phyloP scores from a whole-genome alignment of 1,139 yeast genomes.

The Pneumocystis sp. region DNA sequence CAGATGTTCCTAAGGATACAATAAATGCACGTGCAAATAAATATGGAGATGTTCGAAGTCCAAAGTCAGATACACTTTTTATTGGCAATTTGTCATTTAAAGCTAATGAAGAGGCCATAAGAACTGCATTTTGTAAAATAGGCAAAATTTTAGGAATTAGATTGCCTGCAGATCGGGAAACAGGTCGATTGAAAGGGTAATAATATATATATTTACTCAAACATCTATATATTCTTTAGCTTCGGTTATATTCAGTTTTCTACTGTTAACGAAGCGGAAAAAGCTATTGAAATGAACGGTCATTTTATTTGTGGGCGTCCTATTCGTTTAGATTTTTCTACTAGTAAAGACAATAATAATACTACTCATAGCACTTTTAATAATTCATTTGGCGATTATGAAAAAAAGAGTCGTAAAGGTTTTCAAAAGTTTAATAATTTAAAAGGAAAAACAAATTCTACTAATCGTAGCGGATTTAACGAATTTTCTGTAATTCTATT shows the following conservation, averaged over 20 bases:
- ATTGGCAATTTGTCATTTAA: constrained; percentile 90
- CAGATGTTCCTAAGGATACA: constrained; percentile 22
- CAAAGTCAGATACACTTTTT: constrained; percentile 89
- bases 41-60: constrained; percentile 78
- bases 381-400: not conserved
- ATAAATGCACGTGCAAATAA: constrained; percentile 64
- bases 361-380: not conserved
- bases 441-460: not conserved
- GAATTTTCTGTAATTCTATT: not conserved
- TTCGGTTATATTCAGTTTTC: constrained; percentile 93
- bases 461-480: not conserved
- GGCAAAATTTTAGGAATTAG: constrained; percentile 81
- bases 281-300: constrained; percentile 80
- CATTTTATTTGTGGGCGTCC: constrained; percentile 82
- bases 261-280: constrained; percentile 75
- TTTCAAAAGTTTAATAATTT: not conserved
- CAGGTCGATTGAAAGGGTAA: constrained; percentile 89
- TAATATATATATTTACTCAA: not conserved
- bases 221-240: constrained; percentile 5
- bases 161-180: constrained; percentile 95
- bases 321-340: constrained; percentile 84
- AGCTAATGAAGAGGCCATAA: constrained; percentile 64
- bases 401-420: not conserved
- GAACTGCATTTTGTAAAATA: constrained; percentile 53
- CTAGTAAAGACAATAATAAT: constrained; percentile 56